Evolutionary conservation across 768 basidiomycete genomes (phyloP), one percentile per base, ranked within the genome.

Genomic region (Exsudoporus frostii): DNA sequence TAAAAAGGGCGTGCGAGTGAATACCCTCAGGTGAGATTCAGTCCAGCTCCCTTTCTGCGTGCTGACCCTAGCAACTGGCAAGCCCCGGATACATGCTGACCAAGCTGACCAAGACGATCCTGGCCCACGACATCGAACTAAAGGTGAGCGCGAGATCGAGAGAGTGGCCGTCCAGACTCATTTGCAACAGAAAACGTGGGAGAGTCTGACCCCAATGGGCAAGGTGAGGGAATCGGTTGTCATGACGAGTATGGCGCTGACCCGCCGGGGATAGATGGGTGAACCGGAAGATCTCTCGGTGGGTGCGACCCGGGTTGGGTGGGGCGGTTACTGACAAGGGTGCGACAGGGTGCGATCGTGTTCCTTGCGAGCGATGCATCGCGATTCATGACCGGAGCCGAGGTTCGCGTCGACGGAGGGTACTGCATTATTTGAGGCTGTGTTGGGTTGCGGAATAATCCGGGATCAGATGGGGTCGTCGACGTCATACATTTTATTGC

Each of bases 21-120:
- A 96, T 69, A 75, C 84, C 48, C 66, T 90, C 43, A 90, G 86
- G 87, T 84, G 57, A 48, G 69, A 55, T 32, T 41, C 3, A 9
- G 15, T 6, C 32, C 14, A n/a, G 37, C 51, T 14, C 45, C 5
- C 0, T 11, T 24, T 41, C 15, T 11, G 8, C 38, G 13, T 13
- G 24, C 22, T 50, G 55, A 55, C 39, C 22, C 27, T 36, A 39
- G 1, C 32, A 50, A 52, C 47, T 50, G 53, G 39, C 38, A 57
- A 92, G 90, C 61, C 92, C 93, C 20, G 95, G 96, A 9, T 98
- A 98, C 75, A 96, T 96, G 85, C 73, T 92, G 53, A 97, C 94
- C 7, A 86, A 90, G 71, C 77, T 98, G 52, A 96, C 93, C 3
- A 85, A 79, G 65, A 86, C 87, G 14, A 86, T 98, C 61, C 71